Conservation (phyloP, 2,329 filamentous ascomycete species). For the Coniochaeta pulveracea region DNA sequence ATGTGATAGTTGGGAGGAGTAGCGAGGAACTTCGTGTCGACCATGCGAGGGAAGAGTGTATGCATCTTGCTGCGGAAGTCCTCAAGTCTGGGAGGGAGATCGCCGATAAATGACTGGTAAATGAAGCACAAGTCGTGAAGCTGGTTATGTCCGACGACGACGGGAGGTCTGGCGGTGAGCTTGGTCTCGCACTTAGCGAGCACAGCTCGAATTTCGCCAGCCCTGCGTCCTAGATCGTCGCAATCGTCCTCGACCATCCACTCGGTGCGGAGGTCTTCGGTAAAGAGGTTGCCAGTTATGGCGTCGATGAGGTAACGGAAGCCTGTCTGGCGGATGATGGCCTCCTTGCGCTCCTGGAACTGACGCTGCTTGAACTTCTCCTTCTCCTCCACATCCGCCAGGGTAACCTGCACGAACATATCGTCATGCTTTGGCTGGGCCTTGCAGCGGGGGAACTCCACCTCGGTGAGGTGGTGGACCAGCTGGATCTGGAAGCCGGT, state of each 20-base stretch:
- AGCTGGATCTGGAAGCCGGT: slow-evolving; percentile 16
- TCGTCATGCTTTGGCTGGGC: slow-evolving; percentile 5
- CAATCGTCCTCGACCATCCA: too few species aligned
- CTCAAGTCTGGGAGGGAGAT: slow-evolving; percentile 38
- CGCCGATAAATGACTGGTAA: slow-evolving; percentile 49
- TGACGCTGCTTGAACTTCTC: background rate
- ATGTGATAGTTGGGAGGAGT: slow-evolving; percentile 62
- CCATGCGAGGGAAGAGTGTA: slow-evolving; percentile 27
- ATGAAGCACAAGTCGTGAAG: slow-evolving; percentile 54
- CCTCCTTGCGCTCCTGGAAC: background rate
- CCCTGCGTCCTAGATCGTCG: too few species aligned
- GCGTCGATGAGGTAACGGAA: slow-evolving; percentile 22
- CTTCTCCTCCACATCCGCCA: slow-evolving; percentile 5
- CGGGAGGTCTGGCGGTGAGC: slow-evolving; percentile 17
- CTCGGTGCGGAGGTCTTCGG: slow-evolving; percentile 7
- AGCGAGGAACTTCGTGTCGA: slow-evolving; percentile 66
- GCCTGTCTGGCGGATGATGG: slow-evolving; percentile 10
- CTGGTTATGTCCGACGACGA: slow-evolving; percentile 54
- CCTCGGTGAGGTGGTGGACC: slow-evolving; percentile 14
- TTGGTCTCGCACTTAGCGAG: too few species aligned
- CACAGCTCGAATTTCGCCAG: too few species aligned
- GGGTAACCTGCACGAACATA: slow-evolving; percentile 9
- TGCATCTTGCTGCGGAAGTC: slow-evolving; percentile 41
- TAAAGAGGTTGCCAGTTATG: slow-evolving; percentile 18
- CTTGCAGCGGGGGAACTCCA: slow-evolving; percentile 11